A percentile compares a stretch with the other conserved stretches of the same genome.
Conservation (phyloP, 2,329 filamentous ascomycete species). For the Hypoxylon sp. region DNA sequence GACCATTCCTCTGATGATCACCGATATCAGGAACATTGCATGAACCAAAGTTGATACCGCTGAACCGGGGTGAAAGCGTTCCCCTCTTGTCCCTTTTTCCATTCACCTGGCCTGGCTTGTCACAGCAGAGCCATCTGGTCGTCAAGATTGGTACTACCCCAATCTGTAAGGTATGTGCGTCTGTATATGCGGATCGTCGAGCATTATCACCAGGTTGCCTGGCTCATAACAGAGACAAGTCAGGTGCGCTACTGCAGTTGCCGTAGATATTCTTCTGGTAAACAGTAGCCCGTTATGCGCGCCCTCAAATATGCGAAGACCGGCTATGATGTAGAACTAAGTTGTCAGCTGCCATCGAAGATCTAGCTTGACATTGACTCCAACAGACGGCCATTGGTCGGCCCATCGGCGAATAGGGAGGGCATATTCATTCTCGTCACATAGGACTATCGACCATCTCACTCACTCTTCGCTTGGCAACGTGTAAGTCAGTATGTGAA, state of each 20-base stretch:
- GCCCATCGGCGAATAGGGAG: conserved; percentile 10
- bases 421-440: not conserved
- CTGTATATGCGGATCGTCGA: conserved; percentile 11
- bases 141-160: conserved; percentile 7
- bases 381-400: conserved; percentile 10
- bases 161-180: too few species aligned
- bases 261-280: conserved; percentile 1
- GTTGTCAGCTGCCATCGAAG: conserved; percentile 6
- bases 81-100: not conserved
- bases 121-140: too few species aligned
- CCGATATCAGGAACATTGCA: conserved; percentile 10
- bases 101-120: conserved; percentile 1
- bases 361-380: not conserved
- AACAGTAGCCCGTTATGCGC: not conserved
- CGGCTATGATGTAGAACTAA: conserved; percentile 6
- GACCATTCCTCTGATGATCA: conserved; percentile 7
- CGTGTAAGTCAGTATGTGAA: too few species aligned
- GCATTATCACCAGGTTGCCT: too few species aligned
- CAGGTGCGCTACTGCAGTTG: not conserved
- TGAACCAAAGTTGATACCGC: conserved; percentile 5
- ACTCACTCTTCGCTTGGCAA: too few species aligned
- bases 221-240: too few species aligned
- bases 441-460: too few species aligned
- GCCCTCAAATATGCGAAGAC: not conserved
- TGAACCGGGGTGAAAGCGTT: not conserved